A percentile compares a stretch with the other conserved stretches of the same genome.
Conservation (phyloP, 106 monocot species). For the Dendrobium officinale region DNA sequence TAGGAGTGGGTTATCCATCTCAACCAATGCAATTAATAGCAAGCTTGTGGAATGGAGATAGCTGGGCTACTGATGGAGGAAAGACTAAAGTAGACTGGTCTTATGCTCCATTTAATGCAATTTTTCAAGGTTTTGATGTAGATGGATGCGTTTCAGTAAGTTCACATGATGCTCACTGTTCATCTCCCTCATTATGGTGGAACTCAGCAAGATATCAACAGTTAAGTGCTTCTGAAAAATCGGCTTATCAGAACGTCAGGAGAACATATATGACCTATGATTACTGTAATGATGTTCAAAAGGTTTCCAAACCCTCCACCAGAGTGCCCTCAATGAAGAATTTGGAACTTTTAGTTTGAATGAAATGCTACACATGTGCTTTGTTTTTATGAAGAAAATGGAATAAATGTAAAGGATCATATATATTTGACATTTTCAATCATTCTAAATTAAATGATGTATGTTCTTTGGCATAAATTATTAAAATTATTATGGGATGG, state of each 20-base stretch:
- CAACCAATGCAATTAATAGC: constrained; percentile 42
- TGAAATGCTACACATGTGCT: too few relatives aligned
- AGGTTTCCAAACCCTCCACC: constrained; percentile 26
- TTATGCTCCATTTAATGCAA: constrained; percentile 39
- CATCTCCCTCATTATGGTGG: constrained; percentile 35
- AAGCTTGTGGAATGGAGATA: constrained; percentile 67
- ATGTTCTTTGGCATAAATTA: too few relatives aligned
- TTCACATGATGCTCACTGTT: neutral
- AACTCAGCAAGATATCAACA: constrained; percentile 27
- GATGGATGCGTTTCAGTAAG: constrained; percentile 21
- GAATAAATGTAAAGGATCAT: neutral
- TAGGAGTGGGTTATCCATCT: constrained; percentile 38
- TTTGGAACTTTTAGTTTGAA: neutral
- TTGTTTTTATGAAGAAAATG: neutral
- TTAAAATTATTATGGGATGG: too few relatives aligned
- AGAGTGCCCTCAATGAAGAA: constrained; percentile 28
- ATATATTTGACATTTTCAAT: too few relatives aligned
- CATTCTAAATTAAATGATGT: too few relatives aligned
- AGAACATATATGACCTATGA: constrained; percentile 39
- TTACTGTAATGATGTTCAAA: constrained; percentile 39
- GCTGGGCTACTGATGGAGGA: constrained; percentile 77
- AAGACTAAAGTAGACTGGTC: constrained; percentile 47
- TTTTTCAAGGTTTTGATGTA: constrained; percentile 38
- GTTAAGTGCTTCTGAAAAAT: constrained; percentile 23
- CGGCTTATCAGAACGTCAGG: constrained; percentile 20